Base-by-base conservation (phyloP, 257 asterid species). In the Cruciata laevipes region DNA sequence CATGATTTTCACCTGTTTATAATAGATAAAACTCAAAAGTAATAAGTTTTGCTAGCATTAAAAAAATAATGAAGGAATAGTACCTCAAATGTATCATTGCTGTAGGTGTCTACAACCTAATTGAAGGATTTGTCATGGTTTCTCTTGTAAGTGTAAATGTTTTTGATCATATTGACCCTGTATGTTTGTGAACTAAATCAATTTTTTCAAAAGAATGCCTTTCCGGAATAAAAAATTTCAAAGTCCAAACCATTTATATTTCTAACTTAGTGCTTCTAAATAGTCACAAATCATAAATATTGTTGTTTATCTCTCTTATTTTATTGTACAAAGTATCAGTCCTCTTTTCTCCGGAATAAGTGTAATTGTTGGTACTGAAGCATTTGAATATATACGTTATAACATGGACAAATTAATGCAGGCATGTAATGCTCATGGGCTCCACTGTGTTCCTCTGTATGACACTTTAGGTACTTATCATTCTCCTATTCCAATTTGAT, bases 401-500 rank as follows among this genome's bases (percentile, higher is more conserved):
- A n/a, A 38, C 56, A 20, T 44, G 47, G 44, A 21, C 8, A 32
- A 64, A 40, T 20, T 37, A 7, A 40, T 64, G 68, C 68, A 64
- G 68, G 68, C 68, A 31, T 64, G 68, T 20, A 64, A 64, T 64
- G 68, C 68, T 37, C 68, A 31, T 40, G 68, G 68, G 55, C 68
- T 64, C 40, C 51, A 64, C 52, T 64, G 68, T 20, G 68, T 64
- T n/a, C 68, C 68, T n/a, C 47, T 64, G 10, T 64, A 64, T 40
- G 68, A 64, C 68, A 64, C 68, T 27, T 40, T 64, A 64, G 55
- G 68, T 64, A 64, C 56, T 64, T 64, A n/a, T 47, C 20, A 4
- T 47, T 4, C 55, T 47, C n/a, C 20, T 47, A 14, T 47, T 47
- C n/a, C 55, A 47, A 47, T 47, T 47, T 44, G 52, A 3, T 44